phyloP scores from a whole-genome alignment of 164 flowering plant genomes.

The Sextonia rubra region DNA sequence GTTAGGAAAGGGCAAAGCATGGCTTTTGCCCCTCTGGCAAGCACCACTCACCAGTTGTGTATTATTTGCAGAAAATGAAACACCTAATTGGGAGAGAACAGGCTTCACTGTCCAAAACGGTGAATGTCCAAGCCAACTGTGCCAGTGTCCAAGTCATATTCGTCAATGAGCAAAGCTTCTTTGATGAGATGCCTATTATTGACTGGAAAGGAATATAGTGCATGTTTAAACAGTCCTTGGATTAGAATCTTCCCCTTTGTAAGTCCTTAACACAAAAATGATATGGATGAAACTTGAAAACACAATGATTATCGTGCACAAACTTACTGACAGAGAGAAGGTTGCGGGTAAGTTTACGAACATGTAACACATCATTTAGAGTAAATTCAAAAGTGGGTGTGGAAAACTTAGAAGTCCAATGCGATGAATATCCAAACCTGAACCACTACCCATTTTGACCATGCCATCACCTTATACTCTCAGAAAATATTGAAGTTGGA shows the following conservation, averaged over 20 bases:
- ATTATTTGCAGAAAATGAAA: background rate
- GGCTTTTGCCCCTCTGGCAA: slow-evolving; percentile 5
- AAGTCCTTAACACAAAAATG: background rate
- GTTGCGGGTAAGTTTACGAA: background rate
- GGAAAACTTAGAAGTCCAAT: background rate
- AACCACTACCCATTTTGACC: no score
- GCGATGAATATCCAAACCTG: background rate
- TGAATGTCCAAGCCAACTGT: background rate
- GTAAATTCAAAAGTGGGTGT: background rate
- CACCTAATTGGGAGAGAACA: background rate
- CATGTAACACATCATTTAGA: background rate
- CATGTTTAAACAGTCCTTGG: background rate
- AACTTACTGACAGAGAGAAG: background rate
- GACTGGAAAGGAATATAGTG: background rate
- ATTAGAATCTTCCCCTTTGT: background rate
- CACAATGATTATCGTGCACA: background rate
- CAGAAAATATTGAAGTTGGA: no score
- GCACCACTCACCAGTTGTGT: background rate
- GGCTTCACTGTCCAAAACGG: background rate
- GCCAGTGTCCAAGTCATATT: background rate
- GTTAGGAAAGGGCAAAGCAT: background rate
- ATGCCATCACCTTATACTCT: no score
- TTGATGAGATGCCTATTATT: background rate
- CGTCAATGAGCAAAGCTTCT: background rate
- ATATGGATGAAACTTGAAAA: background rate